These are phyloP conservation scores for Hyphopichia buzzinii DNA, from an alignment of 1,139 yeast species.

Conservation along the genomic window DNA sequence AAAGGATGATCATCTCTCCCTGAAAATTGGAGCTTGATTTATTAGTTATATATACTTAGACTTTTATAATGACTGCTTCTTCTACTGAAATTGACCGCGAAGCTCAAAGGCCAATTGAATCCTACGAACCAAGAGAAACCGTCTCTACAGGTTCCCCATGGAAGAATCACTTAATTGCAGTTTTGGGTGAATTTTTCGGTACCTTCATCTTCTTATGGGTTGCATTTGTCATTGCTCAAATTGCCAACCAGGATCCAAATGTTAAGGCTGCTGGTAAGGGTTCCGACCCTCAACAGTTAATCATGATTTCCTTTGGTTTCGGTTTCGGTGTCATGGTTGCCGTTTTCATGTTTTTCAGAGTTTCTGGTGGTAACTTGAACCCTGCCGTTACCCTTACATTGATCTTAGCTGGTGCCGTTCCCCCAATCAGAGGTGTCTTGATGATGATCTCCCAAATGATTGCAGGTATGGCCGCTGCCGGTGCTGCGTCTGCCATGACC, in stretches of 20 bases:
- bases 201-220: slow-evolving; percentile 82
- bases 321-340: slow-evolving; percentile 82
- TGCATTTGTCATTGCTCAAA: slow-evolving; percentile 81
- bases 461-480: slow-evolving; percentile 93
- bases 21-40: too few species aligned
- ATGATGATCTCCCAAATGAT: slow-evolving; percentile 69
- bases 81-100: slow-evolving; percentile 25
- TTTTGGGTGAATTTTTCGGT: slow-evolving; percentile 69
- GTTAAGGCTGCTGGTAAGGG: slow-evolving; percentile 31
- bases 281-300: slow-evolving; percentile 65
- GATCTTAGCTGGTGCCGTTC: slow-evolving; percentile 67
- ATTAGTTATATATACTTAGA: too few species aligned
- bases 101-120: slow-evolving; percentile 26
- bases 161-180: slow-evolving; percentile 36
- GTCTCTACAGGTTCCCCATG: slow-evolving; percentile 16
- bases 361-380: slow-evolving; percentile 88
- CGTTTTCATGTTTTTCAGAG: slow-evolving; percentile 71
- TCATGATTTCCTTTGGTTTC: slow-evolving; percentile 84
- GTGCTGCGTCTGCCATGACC: slow-evolving; percentile 83
- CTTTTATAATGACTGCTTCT: slow-evolving; percentile 13
- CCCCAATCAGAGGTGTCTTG: slow-evolving; percentile 68
- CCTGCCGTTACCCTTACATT: slow-evolving; percentile 84
- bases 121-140: slow-evolving; percentile 27
- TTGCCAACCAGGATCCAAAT: slow-evolving; percentile 67
- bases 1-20: too few species aligned